Conservation (phyloP, 2,329 filamentous ascomycete species). For the Claviceps digitariae region DNA sequence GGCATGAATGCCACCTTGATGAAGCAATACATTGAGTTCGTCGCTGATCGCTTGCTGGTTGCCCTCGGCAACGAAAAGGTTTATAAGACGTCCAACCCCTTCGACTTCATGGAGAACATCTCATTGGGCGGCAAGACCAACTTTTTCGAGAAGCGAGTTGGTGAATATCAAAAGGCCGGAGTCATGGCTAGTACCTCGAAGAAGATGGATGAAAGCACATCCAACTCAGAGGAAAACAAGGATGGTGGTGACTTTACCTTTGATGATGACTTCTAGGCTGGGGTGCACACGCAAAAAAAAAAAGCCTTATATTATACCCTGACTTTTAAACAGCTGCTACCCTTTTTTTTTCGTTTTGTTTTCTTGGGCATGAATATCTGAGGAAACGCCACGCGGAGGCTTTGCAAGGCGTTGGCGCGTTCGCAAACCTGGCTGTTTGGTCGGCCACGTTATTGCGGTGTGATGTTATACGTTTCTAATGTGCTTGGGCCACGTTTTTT, state of each 20-base stretch:
- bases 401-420: neutral
- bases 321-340: slow-evolving; percentile 6
- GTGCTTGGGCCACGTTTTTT: slow-evolving; percentile 4
- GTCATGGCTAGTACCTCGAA: slow-evolving; percentile 79
- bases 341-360: slow-evolving; percentile 7
- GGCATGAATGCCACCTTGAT: slow-evolving; percentile 97
- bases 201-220: slow-evolving; percentile 48
- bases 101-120: slow-evolving; percentile 99
- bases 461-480: slow-evolving; percentile 1
- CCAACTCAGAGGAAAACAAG: slow-evolving; percentile 31
- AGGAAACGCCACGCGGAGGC: slow-evolving; percentile 7
- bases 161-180: slow-evolving; percentile 98
- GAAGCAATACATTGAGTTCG: slow-evolving; percentile 99
- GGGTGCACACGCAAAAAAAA: slow-evolving; percentile 4
- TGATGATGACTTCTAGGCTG: slow-evolving; percentile 84
- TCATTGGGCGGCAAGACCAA: slow-evolving; percentile 98
- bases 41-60: slow-evolving; percentile 86
- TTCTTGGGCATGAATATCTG: slow-evolving; percentile 10
- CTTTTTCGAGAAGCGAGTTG: slow-evolving; percentile 99
- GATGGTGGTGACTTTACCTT: slow-evolving; percentile 75
- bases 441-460: neutral
- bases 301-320: slow-evolving; percentile 11
- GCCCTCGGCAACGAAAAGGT: slow-evolving; percentile 89
- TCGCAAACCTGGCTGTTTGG: neutral
- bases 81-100: slow-evolving; percentile 89